These are phyloP conservation scores for Sporothrix sp. DNA, from an alignment of 2,329 filamentous ascomycete genomes.

Conservation along the genomic window DNA sequence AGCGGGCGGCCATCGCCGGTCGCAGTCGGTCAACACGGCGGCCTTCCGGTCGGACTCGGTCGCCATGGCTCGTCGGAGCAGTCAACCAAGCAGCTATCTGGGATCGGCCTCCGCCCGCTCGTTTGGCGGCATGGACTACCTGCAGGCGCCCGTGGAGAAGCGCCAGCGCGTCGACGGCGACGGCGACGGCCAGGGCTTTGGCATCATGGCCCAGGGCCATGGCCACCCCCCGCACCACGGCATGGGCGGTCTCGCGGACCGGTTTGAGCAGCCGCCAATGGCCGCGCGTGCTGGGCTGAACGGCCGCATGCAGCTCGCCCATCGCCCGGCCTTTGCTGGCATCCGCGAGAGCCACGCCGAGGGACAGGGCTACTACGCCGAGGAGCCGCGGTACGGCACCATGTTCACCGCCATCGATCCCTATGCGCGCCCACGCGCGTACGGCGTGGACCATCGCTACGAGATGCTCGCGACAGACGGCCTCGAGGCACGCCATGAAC, in stretches of 20 bases:
- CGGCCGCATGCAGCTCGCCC: slow-evolving; percentile 19
- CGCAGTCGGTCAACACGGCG: slow-evolving; percentile 24
- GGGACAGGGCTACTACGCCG: not conserved
- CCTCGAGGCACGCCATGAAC: too few relatives aligned
- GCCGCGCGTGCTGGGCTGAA: slow-evolving; percentile 19
- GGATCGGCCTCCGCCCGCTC: not conserved
- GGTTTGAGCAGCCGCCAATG: slow-evolving; percentile 11
- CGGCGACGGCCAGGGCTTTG: not conserved
- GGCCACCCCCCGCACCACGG: not conserved
- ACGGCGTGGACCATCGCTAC: not conserved
- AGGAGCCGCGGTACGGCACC: not conserved
- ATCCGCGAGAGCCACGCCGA: slow-evolving; percentile 26
- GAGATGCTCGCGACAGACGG: too few relatives aligned
- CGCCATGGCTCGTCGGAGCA: slow-evolving; percentile 17
- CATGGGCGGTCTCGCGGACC: not conserved
- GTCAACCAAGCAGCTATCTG: slow-evolving; percentile 10
- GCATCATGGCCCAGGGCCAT: not conserved
- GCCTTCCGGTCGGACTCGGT: slow-evolving; percentile 14
- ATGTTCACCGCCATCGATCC: not conserved
- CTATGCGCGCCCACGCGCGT: not conserved
- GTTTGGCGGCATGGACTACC: not conserved
- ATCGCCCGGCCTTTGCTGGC: slow-evolving; percentile 25
- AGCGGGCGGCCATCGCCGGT: slow-evolving; percentile 21
- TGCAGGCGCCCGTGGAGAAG: slow-evolving; percentile 12
- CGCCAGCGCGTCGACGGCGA: slow-evolving; percentile 14